Conservation (phyloP, 345 rosid species). For the Laguncularia racemosa region DNA sequence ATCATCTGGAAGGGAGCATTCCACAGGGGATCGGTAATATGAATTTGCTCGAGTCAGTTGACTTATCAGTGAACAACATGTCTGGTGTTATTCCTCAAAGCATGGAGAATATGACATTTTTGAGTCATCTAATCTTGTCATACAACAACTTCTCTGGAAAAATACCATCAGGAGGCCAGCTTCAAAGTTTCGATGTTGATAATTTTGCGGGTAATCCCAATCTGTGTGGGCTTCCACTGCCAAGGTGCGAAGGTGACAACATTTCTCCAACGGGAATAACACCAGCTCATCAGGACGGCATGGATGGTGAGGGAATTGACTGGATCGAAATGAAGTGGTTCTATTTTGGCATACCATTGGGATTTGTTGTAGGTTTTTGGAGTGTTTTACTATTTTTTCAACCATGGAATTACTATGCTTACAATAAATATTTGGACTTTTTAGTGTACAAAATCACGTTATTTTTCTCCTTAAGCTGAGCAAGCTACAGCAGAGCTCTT, state of each 20-base stretch:
- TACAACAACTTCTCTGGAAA: conserved; percentile 6
- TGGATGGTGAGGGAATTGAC: too few species aligned
- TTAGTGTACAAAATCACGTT: too few species aligned
- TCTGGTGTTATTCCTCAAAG: not conserved
- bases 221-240: conserved; percentile 9
- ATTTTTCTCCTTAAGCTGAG: too few species aligned
- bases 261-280: not conserved
- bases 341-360: too few species aligned
- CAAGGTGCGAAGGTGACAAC: not conserved
- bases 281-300: too few species aligned
- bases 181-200: conserved; percentile 3
- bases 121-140: not conserved
- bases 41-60: not conserved
- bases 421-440: too few species aligned
- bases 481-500: too few species aligned
- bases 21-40: not conserved
- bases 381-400: too few species aligned
- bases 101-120: not conserved
- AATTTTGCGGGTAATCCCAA: not conserved
- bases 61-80: not conserved
- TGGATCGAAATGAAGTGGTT: too few species aligned
- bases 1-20: not conserved
- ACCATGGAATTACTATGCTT: too few species aligned
- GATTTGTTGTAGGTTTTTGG: too few species aligned
- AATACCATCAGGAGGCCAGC: conserved; percentile 9